Evolutionary conservation across 495 filamentous ascomycete species (phyloP), one percentile per base, ranked within the genome.

Genomic region (Lasiosphaeria miniovina): DNA sequence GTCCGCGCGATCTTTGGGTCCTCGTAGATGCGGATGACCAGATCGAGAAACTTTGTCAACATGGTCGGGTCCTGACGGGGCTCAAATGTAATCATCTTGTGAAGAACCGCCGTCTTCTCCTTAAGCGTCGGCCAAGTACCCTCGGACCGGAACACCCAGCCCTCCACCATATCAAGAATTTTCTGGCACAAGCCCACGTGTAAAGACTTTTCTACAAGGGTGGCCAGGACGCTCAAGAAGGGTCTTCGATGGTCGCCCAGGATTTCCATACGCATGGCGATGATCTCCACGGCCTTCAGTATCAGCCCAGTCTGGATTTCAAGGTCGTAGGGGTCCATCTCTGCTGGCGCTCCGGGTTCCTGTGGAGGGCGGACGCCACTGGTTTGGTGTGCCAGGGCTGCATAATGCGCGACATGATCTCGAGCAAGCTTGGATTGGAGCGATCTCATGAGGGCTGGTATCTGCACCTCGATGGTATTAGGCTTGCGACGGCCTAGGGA

Each of bases 61-160:
- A 98, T 86, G 0, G 88, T 88, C 36, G 84, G 85, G 71, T 97
- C 93, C 10, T 81, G 71, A 31, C 93, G 83, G 52, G 88, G 83
- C 70, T 99, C 95, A 60, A 99, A 98, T 0, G 91, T 84, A 43
- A 97, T 75, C 95, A 99, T 99, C 74, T 99, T 99, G 66, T 91
- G 90, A 15, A 99, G 71, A 0, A 99, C 93, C 1, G 95, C 95
- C 1, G 91, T 96, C 76, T 98, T 98, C 74, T 99, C 95, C 69
- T 99, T 99, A 4, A 98, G 77, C 0, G 93, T 96, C 3, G 95
- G 95, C 83, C 93, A 96, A 4, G 90, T 89, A 58, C 96, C 93
- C 36, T 88, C 90, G 2, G 90, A 92, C 55, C 90, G 82, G 81
- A 99, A 98, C 11, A 98, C 88, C 95, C 95, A 99, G 4, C 77